phyloP scores from a whole-genome alignment of 1,139 yeast genomes.

The Hanseniaspora uvarum region DNA sequence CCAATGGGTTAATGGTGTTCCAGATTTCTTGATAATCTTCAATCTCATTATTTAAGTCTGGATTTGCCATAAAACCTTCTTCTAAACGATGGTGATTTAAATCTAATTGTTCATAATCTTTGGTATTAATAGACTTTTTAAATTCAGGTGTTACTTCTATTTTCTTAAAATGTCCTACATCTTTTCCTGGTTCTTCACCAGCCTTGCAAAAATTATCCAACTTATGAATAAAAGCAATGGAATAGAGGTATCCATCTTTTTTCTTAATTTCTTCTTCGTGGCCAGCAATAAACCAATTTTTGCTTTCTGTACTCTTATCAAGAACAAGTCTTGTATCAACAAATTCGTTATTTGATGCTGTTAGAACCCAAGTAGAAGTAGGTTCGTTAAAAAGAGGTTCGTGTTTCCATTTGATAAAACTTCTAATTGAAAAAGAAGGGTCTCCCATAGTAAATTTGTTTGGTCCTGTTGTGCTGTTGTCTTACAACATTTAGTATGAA shows the following conservation, averaged over 20 bases:
- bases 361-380: slow-evolving; percentile 20
- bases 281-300: slow-evolving; percentile 20
- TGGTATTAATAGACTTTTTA: background rate
- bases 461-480: background rate
- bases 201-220: slow-evolving; percentile 17
- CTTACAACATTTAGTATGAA: background rate
- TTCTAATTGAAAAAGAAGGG: slow-evolving; percentile 19
- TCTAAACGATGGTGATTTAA: slow-evolving; percentile 35
- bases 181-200: slow-evolving; percentile 28
- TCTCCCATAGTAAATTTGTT: slow-evolving; percentile 3
- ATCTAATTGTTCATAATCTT: background rate
- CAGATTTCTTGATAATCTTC: slow-evolving; percentile 43
- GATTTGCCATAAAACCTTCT: slow-evolving; percentile 41
- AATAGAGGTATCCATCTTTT: slow-evolving; percentile 17
- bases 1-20: slow-evolving; percentile 39
- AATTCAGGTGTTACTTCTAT: slow-evolving; percentile 20
- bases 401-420: slow-evolving; percentile 18
- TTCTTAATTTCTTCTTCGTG: slow-evolving; percentile 15
- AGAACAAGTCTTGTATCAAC: slow-evolving; percentile 19
- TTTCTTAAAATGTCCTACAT: slow-evolving; percentile 37
- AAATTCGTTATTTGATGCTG: slow-evolving; percentile 19
- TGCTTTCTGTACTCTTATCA: background rate
- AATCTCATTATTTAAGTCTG: slow-evolving; percentile 31
- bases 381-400: slow-evolving; percentile 18
- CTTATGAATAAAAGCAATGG: slow-evolving; percentile 17